Percentiles rank a stretch among this genome's conserved stretches.
phyloP scores from a whole-genome alignment of 129 eudicot genomes.

The Saposhnikovia divaricata region DNA sequence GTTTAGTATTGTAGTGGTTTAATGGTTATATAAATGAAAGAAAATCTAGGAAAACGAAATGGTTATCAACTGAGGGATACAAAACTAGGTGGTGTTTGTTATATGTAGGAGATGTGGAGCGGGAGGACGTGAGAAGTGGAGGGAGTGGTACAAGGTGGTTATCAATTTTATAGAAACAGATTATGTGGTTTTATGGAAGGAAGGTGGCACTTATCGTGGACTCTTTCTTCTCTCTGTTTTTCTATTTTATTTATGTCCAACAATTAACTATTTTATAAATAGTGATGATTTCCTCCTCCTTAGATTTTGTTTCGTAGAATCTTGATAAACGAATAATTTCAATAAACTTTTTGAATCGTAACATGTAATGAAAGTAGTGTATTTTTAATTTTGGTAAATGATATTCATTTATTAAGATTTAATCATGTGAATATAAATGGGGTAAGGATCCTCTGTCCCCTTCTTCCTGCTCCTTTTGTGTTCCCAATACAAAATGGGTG shows the following conservation, averaged over 20 bases:
- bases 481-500: too few relatives aligned
- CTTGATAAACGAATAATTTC: too few relatives aligned
- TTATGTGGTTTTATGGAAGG: neutral
- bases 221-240: neutral
- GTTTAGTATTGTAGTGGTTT: neutral
- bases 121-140: neutral
- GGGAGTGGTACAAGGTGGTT: conserved; percentile 2
- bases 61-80: neutral
- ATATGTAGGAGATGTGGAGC: neutral
- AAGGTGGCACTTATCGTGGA: neutral
- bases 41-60: neutral
- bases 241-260: neutral
- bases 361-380: too few relatives aligned
- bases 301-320: too few relatives aligned
- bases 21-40: neutral
- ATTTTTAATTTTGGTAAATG: too few relatives aligned
- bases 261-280: too few relatives aligned
- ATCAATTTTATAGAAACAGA: neutral
- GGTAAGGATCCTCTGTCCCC: too few relatives aligned
- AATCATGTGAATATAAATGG: too few relatives aligned
- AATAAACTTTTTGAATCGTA: too few relatives aligned
- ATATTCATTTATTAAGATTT: too few relatives aligned
- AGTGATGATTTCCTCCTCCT: too few relatives aligned
- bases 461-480: too few relatives aligned
- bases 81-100: neutral